Base-by-base conservation (phyloP, 352 stramenopile species). In the Phytophthora podocarpi region DNA sequence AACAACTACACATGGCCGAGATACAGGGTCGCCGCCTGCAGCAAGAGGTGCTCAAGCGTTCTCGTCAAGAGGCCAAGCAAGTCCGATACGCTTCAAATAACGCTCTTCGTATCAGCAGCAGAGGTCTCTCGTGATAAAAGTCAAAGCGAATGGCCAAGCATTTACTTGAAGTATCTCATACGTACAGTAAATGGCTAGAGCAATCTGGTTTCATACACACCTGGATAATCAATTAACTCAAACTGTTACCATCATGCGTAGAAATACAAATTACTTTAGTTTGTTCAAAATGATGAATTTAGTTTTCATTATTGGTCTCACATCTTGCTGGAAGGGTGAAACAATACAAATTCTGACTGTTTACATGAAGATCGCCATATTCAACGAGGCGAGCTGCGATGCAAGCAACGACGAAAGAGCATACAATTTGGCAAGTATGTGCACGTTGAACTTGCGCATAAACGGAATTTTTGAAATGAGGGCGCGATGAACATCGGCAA, bases 1-100 rank as follows among this genome's bases (percentile, higher is more conserved):
- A 92, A 47, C 81, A 90, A 46, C 59, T 92, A 15, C 72, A 80
- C 13, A 80, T 87, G 67, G 79, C 83, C 5, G 83, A 92, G 59
- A 72, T 74, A 16, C 66, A 83, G 27, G 83, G 81, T 34, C 73
- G 81, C 10, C 72, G 69, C 21, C 45, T 92, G 15, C 83, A 92
- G 40, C 78, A 92, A 53, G 76, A 89, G 49, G 82, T 90, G 59
- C 87, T 76, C 24, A 64, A 76, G 73, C 67, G 68, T 51, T 43
- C 74, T 62, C 31, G 66, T 59, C 37, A 84, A 56, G 46, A 75
- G 52, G 36, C 54, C 41, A 32, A 76, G 21, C 23, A 57, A 67
- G 28, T 51, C 24, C 48, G 70, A 67, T 53, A 71, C 13, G 28
- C 46, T 16, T 64, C 66, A 9, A 70, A 12, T 28, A 69, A 59